Evolutionary conservation across 805 yeast genomes (phyloP).

Genomic region (Metschnikowia koreensis): DNA sequence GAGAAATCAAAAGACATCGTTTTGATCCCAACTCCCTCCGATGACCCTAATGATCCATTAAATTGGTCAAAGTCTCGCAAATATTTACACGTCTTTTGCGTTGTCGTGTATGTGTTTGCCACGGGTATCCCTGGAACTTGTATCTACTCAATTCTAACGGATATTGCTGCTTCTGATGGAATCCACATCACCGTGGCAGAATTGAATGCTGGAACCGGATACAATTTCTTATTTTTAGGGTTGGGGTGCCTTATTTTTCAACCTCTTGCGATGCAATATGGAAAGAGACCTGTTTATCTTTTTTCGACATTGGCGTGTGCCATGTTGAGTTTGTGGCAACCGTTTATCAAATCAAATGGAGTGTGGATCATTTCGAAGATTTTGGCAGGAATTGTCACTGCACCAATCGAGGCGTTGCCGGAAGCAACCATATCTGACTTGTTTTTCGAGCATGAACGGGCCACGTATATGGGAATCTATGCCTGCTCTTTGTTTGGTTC

Average conservation of each 20-base stretch:
- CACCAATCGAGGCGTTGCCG: constrained; percentile 48
- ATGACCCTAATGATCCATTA: constrained; percentile 68
- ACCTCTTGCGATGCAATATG: constrained; percentile 50
- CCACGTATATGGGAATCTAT: constrained; percentile 18
- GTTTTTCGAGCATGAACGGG: constrained; percentile 48
- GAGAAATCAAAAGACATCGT: constrained; percentile 42
- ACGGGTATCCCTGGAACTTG: constrained; percentile 34
- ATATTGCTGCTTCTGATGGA: constrained; percentile 15
- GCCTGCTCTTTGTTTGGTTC: constrained; percentile 26
- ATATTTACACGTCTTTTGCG: constrained; percentile 43
- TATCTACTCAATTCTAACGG: constrained; percentile 17
- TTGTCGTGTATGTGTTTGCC: constrained; percentile 33
- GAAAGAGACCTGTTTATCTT: constrained; percentile 47
- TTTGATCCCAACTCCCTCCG: constrained; percentile 63
- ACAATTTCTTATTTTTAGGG: constrained; percentile 16
- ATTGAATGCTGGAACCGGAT: constrained; percentile 18
- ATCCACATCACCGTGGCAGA: constrained; percentile 15
- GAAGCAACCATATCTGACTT: constrained; percentile 50
- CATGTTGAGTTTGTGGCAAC: constrained; percentile 42
- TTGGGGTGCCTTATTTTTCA: constrained; percentile 50
- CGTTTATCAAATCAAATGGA: constrained; percentile 33
- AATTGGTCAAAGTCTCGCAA: constrained; percentile 58
- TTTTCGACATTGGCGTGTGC: constrained; percentile 38
- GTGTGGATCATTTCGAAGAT: constrained; percentile 17
- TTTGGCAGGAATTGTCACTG: constrained; percentile 27